Evolutionary conservation across 805 yeast genomes (phyloP).

Genomic region (Wickerhamiella azyma): DNA sequence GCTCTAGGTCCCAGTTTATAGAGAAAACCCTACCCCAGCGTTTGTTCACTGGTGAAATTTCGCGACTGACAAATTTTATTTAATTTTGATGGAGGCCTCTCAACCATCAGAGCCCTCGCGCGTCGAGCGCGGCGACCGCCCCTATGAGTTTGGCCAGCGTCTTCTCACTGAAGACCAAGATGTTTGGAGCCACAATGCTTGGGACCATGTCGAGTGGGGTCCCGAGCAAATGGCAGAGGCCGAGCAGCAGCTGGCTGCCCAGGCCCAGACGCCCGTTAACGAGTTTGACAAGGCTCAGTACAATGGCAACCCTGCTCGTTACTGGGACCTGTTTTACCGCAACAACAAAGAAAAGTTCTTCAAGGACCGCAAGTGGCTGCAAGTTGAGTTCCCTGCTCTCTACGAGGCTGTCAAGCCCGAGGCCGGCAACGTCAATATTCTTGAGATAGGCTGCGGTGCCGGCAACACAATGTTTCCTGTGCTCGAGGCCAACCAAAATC

Average conservation of each 20-base stretch:
- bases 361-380: slow-evolving; percentile 93
- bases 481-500: slow-evolving; percentile 66
- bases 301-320: slow-evolving; percentile 78
- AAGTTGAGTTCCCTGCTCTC: slow-evolving; percentile 79
- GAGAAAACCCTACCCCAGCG: too few species aligned
- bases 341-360: slow-evolving; percentile 88
- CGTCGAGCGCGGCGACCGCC: slow-evolving; percentile 58
- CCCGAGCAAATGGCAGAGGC: slow-evolving; percentile 73
- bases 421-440: slow-evolving; percentile 54
- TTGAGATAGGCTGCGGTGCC: slow-evolving; percentile 97
- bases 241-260: slow-evolving; percentile 55
- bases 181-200: slow-evolving; percentile 86
- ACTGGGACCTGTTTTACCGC: slow-evolving; percentile 89
- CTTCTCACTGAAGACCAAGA: slow-evolving; percentile 50
- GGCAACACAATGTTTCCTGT: slow-evolving; percentile 95
- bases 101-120: slow-evolving; percentile 13
- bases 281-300: slow-evolving; percentile 68
- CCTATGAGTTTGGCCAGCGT: slow-evolving; percentile 87
- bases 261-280: slow-evolving; percentile 69
- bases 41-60: too few species aligned
- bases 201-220: slow-evolving; percentile 98
- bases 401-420: slow-evolving; percentile 65
- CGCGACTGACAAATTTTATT: too few species aligned
- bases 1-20: too few species aligned
- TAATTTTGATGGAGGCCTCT: neutral